Base-by-base conservation (phyloP, 345 rosid genomes). In the Pelargonium nanum region DNA sequence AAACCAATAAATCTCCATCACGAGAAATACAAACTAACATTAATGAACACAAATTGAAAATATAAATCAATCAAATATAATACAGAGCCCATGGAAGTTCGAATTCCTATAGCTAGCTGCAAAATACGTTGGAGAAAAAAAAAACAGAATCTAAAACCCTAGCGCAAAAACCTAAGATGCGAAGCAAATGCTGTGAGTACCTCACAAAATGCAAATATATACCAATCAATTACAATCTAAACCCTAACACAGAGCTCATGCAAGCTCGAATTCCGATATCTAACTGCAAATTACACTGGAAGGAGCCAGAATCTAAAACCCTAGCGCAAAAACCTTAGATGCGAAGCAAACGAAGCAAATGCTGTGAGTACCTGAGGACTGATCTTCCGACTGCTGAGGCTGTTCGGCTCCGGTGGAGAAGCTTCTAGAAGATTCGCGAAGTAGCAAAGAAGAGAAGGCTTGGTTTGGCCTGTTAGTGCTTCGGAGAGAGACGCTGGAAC, bases 361-460 rank as follows among this genome's bases (percentile, higher is more conserved):
- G 20, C 32, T 6, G 57, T 22, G 30, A 23, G 17, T 30, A 26
- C 53, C 25, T 19, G 10, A 0, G 30, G 40, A 22, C 22, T n/a
- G 68, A 53, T 0, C 19, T 7, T 48, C 10, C 16, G 4, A 45
- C 19, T 78, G 67, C 4, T 79, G 73, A 20, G 76, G 73, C 59
- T 71, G 82, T 25, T 75, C 82, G 22, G 80, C 63, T 56, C 62
- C 83, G 52, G 95, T 73, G 57, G 85, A 80, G 64, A 87, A 75
- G 61, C 61, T 70, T 65, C 76, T 78, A 50, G 69, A 63, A 50
- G 63, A 66, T 17, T 69, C 75, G 32, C 75, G 70, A 45, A 74
- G 78, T 53, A 62, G 65, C 12, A 40, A 17, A 12, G 65, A 54
- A 5, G 81, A 56, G 4, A 67, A 48, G 34, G 55, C 72, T 16